Evolutionary conservation across 2,329 filamentous ascomycete genomes (phyloP).

Genomic region (Trichoderma sp.): DNA sequence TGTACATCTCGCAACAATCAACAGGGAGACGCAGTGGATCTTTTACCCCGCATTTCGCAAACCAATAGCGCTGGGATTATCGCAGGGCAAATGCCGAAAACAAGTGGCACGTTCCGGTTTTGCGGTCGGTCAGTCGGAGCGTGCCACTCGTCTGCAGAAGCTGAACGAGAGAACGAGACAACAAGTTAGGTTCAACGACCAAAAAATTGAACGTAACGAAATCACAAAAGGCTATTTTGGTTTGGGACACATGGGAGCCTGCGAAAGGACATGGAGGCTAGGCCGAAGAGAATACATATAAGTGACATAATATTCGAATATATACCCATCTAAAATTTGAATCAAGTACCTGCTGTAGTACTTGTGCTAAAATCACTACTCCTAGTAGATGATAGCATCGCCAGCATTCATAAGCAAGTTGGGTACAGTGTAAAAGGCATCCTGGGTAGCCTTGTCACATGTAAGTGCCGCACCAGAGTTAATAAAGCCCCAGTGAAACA

Average conservation of each 20-base stretch:
- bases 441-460: not conserved
- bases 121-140: not conserved
- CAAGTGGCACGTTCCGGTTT: not conserved
- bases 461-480: not conserved
- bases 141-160: not conserved
- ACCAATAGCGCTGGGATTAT: not conserved
- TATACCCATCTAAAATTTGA: not conserved
- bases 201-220: too few species aligned
- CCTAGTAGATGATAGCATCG: not conserved
- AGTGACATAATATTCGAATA: not conserved
- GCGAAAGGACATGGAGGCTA: too few species aligned
- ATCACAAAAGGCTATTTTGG: too few species aligned
- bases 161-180: not conserved
- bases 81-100: not conserved
- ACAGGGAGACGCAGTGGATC: not conserved
- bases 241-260: too few species aligned
- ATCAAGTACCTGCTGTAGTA: not conserved
- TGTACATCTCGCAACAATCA: not conserved
- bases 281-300: too few species aligned
- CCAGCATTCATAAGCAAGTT: not conserved
- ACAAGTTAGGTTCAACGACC: not conserved
- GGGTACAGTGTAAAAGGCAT: not conserved
- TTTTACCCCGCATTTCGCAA: not conserved
- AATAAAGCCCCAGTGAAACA: constrained; percentile 4
- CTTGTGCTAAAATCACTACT: not conserved